Base-by-base conservation (phyloP, 1,284 basidiomycete species). In the Chiua sp. region DNA sequence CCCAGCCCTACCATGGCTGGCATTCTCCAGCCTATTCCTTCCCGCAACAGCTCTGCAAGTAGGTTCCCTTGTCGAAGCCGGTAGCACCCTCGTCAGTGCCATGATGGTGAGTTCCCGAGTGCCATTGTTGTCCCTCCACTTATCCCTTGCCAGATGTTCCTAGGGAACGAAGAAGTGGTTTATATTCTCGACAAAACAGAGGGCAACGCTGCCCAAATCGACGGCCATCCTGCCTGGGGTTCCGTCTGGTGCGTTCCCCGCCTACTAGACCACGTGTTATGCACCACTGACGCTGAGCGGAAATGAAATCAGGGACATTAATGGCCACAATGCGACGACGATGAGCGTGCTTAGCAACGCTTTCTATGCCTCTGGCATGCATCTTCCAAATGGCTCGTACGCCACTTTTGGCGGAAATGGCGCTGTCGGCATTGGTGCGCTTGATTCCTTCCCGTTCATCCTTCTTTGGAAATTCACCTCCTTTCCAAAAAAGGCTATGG, bases 311-410 rank as follows among this genome's bases (percentile, higher is more conserved):
- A 74, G 70, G 72, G 65, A 74, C 51, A 55, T 68, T 20, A 72
- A 78, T 16, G 75, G 82, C 1, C 82, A 82, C 60, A 72, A 80
- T 10, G 77, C 84, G 3, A 77, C 78, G 22, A 66, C 80, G 0
- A 88, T 96, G 90, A 88, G 91, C 59, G 82, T 97, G 47, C 66
- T 76, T 55, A 92, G 90, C 47, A 96, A 96, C 75, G 81, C 86
- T 16, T 97, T 97, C 79, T 96, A 91, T 68, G 85, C 91, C 16
- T 90, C 89, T 20, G 89, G 88, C 55, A 88, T 82, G 86, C 87
- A 87, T 70, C 72, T 87, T 2, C 87, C 86, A 1, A 88, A 88
- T 55, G 86, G 85, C 23, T 87, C 86, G 7, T 88, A 77, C 54
- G 79, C 80, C 39, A 87, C 87, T 4, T 84, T 89, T 63, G 90